These are phyloP conservation scores for Handroanthus guayacan DNA, from an alignment of 257 asterid species.

Conservation along the genomic window DNA sequence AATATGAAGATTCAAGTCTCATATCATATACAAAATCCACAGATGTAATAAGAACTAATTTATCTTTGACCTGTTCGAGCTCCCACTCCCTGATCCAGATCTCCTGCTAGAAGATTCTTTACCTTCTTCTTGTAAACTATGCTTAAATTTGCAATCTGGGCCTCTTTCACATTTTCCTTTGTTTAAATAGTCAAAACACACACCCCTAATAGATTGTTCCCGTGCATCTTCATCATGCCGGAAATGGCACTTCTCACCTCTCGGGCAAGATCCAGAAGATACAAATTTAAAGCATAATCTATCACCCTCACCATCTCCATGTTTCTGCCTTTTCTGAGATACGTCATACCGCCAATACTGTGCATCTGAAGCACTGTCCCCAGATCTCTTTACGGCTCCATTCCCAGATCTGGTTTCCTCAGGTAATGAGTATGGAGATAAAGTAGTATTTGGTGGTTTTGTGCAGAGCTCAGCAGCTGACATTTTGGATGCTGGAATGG, in stretches of 20 bases:
- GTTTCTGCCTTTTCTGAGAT: slow-evolving; percentile 77
- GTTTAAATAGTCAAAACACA: slow-evolving; percentile 94
- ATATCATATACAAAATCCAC: slow-evolving; percentile 15
- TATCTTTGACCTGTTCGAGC: slow-evolving; percentile 60
- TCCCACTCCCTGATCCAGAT: slow-evolving; percentile 63
- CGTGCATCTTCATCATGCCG: slow-evolving; percentile 92
- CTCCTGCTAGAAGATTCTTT: slow-evolving; percentile 50
- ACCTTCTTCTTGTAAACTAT: slow-evolving; percentile 76
- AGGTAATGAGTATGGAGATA: slow-evolving; percentile 64
- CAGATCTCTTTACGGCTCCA: slow-evolving; percentile 60
- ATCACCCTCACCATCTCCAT: slow-evolving; percentile 70
- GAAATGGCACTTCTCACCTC: slow-evolving; percentile 84
- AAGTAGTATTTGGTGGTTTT: slow-evolving; percentile 79
- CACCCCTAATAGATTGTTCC: slow-evolving; percentile 86
- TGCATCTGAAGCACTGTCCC: slow-evolving; percentile 66
- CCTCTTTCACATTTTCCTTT: slow-evolving; percentile 97
- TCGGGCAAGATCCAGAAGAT: slow-evolving; percentile 91
- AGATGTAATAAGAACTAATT: slow-evolving; percentile 24
- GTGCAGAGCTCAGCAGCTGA: slow-evolving; percentile 69
- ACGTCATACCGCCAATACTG: slow-evolving; percentile 97
- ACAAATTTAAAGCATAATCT: slow-evolving; percentile 83
- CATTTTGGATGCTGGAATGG: slow-evolving; percentile 91
- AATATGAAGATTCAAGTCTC: slow-evolving; percentile 19
- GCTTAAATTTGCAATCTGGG: slow-evolving; percentile 90
- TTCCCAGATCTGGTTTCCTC: slow-evolving; percentile 51